Evolutionary conservation across 257 asterid species (phyloP).

Genomic region (Solanum sparsipilum): DNA sequence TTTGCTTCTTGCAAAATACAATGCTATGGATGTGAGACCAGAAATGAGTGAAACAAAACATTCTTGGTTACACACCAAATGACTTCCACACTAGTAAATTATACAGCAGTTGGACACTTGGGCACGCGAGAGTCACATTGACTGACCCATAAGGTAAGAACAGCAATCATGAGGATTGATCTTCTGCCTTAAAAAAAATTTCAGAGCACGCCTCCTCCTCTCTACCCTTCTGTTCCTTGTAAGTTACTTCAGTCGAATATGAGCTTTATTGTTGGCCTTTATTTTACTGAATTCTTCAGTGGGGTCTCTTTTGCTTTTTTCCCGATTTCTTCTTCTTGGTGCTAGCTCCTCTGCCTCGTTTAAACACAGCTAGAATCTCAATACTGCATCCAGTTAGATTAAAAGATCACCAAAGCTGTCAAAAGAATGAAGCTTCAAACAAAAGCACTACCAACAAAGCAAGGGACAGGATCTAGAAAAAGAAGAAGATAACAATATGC

Average conservation of each 20-base stretch:
- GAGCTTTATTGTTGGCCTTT: not conserved
- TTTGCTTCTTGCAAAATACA: not conserved
- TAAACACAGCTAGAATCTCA: constrained; percentile 82
- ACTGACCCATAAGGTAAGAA: not conserved
- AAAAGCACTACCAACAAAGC: not conserved
- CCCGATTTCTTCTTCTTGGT: constrained; percentile 14
- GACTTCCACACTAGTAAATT: not conserved
- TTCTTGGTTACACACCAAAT: not conserved
- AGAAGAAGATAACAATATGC: not conserved
- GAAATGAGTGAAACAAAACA: not conserved
- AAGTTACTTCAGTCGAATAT: not conserved
- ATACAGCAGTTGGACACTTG: not conserved
- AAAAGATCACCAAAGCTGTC: not conserved
- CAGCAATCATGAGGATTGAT: not conserved
- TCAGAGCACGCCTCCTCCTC: not conserved
- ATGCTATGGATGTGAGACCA: not conserved
- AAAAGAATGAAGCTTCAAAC: not conserved
- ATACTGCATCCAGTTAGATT: constrained; percentile 46
- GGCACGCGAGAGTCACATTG: not conserved
- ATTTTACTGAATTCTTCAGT: not conserved
- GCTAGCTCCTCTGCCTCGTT: constrained; percentile 41
- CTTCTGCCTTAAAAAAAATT: not conserved
- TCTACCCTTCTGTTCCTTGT: not conserved
- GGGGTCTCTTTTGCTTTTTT: not conserved
- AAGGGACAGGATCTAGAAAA: not conserved